A percentile compares a stretch with the other conserved stretches of the same genome.
Conservation (phyloP, 2,329 filamentous ascomycete species). For the Bipolaris victoriae region DNA sequence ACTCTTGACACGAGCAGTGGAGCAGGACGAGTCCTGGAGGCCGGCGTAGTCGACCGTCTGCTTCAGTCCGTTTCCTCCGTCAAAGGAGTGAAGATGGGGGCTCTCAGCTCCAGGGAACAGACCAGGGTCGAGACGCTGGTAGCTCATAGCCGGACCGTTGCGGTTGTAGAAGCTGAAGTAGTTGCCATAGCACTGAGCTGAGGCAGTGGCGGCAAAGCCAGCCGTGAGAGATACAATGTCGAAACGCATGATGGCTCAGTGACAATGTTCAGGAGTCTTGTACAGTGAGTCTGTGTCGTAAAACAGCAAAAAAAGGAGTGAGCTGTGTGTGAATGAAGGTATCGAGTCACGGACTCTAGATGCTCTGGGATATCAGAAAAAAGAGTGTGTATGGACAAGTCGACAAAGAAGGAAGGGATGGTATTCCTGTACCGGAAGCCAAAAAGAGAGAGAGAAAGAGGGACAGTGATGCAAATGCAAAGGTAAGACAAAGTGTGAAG, state of each 20-base stretch:
- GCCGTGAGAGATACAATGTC: conserved; percentile 38
- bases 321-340: conserved; percentile 32
- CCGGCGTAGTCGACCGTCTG: conserved; percentile 35
- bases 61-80: conserved; percentile 45
- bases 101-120: conserved; percentile 41
- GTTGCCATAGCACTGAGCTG: conserved; percentile 45
- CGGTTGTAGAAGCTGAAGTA: conserved; percentile 51
- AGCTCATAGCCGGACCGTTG: conserved; percentile 40
- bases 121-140: conserved; percentile 46
- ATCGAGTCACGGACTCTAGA: conserved; percentile 45
- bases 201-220: conserved; percentile 38
- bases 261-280: conserved; percentile 8
- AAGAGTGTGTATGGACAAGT: conserved; percentile 27
- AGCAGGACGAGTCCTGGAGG: conserved; percentile 42
- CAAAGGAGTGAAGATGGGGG: conserved; percentile 49
- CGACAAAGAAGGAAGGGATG: conserved; percentile 38
- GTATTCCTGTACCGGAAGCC: conserved; percentile 41
- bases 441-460: conserved; percentile 5
- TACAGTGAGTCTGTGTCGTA: conserved; percentile 14
- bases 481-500: conserved; percentile 26
- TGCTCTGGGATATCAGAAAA: conserved; percentile 25
- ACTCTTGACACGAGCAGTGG: conserved; percentile 46
- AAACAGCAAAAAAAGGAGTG: conserved; percentile 30
- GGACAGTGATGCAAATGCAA: conserved; percentile 20
- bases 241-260: conserved; percentile 35